phyloP scores from a whole-genome alignment of 2,329 filamentous ascomycete genomes.

The Cladosporium velox region DNA sequence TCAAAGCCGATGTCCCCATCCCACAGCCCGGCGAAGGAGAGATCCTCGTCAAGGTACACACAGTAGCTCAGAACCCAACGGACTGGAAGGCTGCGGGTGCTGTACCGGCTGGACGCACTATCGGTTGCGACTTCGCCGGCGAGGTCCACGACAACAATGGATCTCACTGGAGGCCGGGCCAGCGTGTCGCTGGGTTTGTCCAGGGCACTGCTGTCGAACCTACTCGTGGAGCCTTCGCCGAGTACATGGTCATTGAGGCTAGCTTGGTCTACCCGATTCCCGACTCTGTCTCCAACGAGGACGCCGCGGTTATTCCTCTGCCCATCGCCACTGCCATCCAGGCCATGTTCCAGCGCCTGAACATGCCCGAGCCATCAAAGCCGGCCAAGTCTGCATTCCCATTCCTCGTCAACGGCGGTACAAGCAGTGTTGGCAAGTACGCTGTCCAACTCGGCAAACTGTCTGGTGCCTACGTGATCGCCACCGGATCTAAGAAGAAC shows the following conservation, averaged over 20 bases:
- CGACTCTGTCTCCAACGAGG: conserved; percentile 36
- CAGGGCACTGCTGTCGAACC: conserved; percentile 19
- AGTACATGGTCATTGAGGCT: conserved; percentile 34
- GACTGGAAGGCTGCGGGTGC: conserved; percentile 28
- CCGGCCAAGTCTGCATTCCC: conserved; percentile 37
- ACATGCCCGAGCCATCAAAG: conserved; percentile 48
- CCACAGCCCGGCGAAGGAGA: conserved; percentile 31
- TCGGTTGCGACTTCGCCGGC: conserved; percentile 37
- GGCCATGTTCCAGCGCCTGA: conserved; percentile 47
- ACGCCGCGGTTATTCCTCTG: conserved; percentile 44
- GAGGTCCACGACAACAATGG: conserved; percentile 29
- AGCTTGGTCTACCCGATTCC: conserved; percentile 41
- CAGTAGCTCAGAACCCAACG: conserved; percentile 34
- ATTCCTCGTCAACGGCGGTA: conserved; percentile 40
- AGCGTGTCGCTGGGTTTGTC: conserved; percentile 19
- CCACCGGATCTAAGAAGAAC: conserved; percentile 32
- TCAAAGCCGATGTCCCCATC: conserved; percentile 28
- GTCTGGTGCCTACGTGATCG: conserved; percentile 51
- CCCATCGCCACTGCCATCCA: conserved; percentile 45
- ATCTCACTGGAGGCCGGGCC: conserved; percentile 15
- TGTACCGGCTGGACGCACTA: conserved; percentile 22
- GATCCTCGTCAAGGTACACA: conserved; percentile 31
- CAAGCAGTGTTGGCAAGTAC: conserved; percentile 36
- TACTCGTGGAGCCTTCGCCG: conserved; percentile 29
- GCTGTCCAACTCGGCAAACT: conserved; percentile 48